phyloP scores from a whole-genome alignment of 306 rosid species.

The Coriaria nepalensis region DNA sequence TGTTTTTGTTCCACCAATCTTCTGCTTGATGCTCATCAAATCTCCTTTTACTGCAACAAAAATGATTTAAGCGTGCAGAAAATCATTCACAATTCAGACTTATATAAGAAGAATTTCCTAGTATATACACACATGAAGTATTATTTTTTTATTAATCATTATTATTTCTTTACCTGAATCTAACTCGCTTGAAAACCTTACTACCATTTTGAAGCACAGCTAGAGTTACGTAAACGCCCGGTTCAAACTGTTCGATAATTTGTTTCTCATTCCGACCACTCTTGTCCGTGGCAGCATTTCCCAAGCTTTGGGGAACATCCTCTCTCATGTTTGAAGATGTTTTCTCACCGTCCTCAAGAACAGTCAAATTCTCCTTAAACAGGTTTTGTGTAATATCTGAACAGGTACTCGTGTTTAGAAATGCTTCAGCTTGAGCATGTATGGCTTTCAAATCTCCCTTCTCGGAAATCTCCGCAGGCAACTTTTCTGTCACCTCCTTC shows the following conservation, averaged over 20 bases:
- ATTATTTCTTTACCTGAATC: slow-evolving; percentile 64
- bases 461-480: slow-evolving; percentile 44
- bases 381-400: slow-evolving; percentile 19
- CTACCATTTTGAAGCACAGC: slow-evolving; percentile 27
- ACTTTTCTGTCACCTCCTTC: slow-evolving; percentile 33
- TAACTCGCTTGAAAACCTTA: slow-evolving; percentile 56
- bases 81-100: too few relatives aligned
- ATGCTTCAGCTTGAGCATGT: slow-evolving; percentile 40
- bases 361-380: slow-evolving; percentile 19
- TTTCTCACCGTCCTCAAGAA: slow-evolving; percentile 17
- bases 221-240: slow-evolving; percentile 66
- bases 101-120: neutral
- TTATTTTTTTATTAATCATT: neutral
- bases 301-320: slow-evolving; percentile 24
- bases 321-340: slow-evolving; percentile 16
- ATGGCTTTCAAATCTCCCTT: slow-evolving; percentile 27
- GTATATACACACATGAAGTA: too few relatives aligned
- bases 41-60: slow-evolving; percentile 46
- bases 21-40: slow-evolving; percentile 62
- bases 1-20: slow-evolving; percentile 88
- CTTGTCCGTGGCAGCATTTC: slow-evolving; percentile 9
- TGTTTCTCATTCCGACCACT: slow-evolving; percentile 36
- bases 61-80: neutral
- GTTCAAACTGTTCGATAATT: slow-evolving; percentile 67
- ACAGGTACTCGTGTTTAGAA: slow-evolving; percentile 24